phyloP scores from a whole-genome alignment of 2,329 filamentous ascomycete species.

The Fusarium sp. region DNA sequence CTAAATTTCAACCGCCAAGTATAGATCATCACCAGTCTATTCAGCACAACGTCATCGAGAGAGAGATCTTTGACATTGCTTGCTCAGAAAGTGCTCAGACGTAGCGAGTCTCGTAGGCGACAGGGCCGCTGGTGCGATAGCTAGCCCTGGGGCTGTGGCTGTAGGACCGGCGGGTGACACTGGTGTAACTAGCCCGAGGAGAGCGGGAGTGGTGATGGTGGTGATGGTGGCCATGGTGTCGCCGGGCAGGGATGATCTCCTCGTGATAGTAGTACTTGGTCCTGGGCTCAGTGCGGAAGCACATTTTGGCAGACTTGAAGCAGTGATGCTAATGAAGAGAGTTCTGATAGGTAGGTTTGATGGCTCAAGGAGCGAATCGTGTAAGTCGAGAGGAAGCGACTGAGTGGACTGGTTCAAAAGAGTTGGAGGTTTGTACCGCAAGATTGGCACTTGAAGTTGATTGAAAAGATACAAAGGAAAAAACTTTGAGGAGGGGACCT shows the following conservation, averaged over 20 bases:
- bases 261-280: slow-evolving; percentile 67
- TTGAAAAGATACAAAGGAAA: slow-evolving; percentile 12
- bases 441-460: not conserved
- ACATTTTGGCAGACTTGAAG: slow-evolving; percentile 54
- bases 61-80: not conserved
- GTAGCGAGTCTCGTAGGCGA: slow-evolving; percentile 34
- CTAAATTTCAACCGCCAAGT: slow-evolving; percentile 26
- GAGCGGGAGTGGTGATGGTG: slow-evolving; percentile 48
- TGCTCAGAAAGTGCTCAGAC: not conserved
- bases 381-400: not conserved
- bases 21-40: slow-evolving; percentile 1
- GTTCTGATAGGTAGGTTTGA: slow-evolving; percentile 2
- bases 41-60: slow-evolving; percentile 23
- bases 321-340: not conserved
- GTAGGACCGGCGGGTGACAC: slow-evolving; percentile 51
- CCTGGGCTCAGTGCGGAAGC: slow-evolving; percentile 57
- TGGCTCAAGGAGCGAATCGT: not conserved
- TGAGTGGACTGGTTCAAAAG: not conserved
- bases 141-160: slow-evolving; percentile 56
- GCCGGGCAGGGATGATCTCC: slow-evolving; percentile 61
- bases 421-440: not conserved
- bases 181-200: slow-evolving; percentile 57
- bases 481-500: slow-evolving; percentile 20
- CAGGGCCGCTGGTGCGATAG: slow-evolving; percentile 54
- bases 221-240: slow-evolving; percentile 49